Percentiles rank a stretch among this genome's conserved stretches.
Conservation (phyloP, 495 filamentous ascomycete species). For the Sporormia fimetaria region DNA sequence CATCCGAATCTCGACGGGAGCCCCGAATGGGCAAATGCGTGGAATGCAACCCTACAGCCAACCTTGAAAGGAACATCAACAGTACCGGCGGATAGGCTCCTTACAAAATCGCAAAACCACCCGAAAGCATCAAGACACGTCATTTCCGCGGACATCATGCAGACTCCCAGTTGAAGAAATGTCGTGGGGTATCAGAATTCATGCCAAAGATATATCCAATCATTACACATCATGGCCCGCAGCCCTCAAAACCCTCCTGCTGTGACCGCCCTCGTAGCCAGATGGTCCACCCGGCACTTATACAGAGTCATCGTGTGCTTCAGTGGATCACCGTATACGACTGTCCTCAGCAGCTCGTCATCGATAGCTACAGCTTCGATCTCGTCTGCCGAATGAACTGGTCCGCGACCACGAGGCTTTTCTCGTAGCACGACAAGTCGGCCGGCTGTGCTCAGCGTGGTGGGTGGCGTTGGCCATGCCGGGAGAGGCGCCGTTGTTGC, state of each 20-base stretch:
- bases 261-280: constrained; percentile 57
- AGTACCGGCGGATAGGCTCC: too few species aligned
- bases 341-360: constrained; percentile 51
- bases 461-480: constrained; percentile 15
- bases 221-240: too few species aligned
- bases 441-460: constrained; percentile 17
- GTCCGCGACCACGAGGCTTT: constrained; percentile 29
- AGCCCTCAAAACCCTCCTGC: constrained; percentile 26
- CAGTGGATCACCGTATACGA: constrained; percentile 69
- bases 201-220: too few species aligned
- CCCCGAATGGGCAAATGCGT: too few species aligned
- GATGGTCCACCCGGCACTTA: constrained; percentile 49
- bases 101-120: too few species aligned
- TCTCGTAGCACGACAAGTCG: constrained; percentile 17
- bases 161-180: too few species aligned
- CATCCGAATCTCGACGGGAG: too few species aligned
- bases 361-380: constrained; percentile 51
- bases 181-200: too few species aligned
- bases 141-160: too few species aligned
- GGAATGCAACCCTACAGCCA: too few species aligned
- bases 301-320: constrained; percentile 73
- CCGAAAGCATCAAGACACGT: too few species aligned
- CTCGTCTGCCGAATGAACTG: constrained; percentile 40
- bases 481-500: constrained; percentile 2
- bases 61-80: too few species aligned